phyloP scores from a whole-genome alignment of 306 rosid genomes.

The Castanea mollissima region DNA sequence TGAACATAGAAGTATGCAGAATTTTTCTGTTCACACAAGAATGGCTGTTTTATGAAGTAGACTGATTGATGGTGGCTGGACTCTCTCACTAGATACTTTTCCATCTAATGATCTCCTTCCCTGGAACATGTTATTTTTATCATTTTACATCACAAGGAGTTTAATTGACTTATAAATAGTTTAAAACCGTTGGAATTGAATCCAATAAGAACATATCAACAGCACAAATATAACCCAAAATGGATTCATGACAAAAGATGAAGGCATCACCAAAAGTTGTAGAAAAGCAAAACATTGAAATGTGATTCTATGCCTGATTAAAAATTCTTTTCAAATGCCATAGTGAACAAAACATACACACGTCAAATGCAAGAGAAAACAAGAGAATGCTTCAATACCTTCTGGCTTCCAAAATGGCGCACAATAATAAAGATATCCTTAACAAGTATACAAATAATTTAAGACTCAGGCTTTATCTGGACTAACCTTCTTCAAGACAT shows the following conservation, averaged over 20 bases:
- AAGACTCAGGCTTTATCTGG: too few relatives aligned
- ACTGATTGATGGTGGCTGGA: slow-evolving; percentile 39
- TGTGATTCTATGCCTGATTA: neutral
- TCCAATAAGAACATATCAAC: neutral
- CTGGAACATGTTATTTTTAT: slow-evolving; percentile 34
- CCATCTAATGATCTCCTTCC: slow-evolving; percentile 49
- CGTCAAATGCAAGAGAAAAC: neutral
- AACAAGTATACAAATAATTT: too few relatives aligned
- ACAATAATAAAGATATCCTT: too few relatives aligned
- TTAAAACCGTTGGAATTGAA: too few relatives aligned
- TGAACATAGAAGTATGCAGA: too few relatives aligned
- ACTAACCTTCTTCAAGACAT: too few relatives aligned
- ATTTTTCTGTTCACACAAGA: too few relatives aligned
- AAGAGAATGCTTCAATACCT: neutral
- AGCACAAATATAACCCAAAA: neutral
- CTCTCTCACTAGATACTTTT: slow-evolving; percentile 38
- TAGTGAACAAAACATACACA: neutral
- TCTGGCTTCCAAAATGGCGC: too few relatives aligned
- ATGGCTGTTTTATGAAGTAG: slow-evolving; percentile 48
- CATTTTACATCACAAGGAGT: slow-evolving; percentile 14
- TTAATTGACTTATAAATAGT: neutral
- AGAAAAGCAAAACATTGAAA: neutral
- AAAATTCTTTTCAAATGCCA: neutral
- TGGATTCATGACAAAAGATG: neutral
- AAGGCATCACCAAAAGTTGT: neutral